Base-by-base conservation (phyloP, 2,329 filamentous ascomycete species). In the Scytalidium sp. region DNA sequence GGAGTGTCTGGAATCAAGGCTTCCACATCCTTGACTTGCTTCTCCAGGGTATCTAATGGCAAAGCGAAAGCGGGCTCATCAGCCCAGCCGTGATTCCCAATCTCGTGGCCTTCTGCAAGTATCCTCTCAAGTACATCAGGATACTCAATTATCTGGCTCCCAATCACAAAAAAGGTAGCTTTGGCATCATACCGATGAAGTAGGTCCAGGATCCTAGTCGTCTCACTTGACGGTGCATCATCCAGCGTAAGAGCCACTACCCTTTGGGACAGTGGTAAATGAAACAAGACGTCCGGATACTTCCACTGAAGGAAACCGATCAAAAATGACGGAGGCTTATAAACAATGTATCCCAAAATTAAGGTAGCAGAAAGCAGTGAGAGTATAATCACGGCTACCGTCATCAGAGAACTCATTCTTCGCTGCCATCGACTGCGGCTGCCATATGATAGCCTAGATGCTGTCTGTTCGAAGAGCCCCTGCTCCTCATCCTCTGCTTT, bases 131-230 rank as follows among this genome's bases (percentile, higher is more conserved):
- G 72, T 3, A 77, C 67, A 5, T 72, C 70, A 61, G 85, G 76
- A 3, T 72, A 67, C 2, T 78, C 80, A 0, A 73, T 58, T 9
- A 90, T 83, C 70, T 96, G 90, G 2, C 78, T 79, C 8, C 91
- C 91, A 59, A 96, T 96, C 25, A 95, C 78, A 67, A 96, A 97
- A 67, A 96, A 94, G 0, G 91, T 96, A 0, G 91, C 91, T 19
- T 76, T 81, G 13, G 86, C 89, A 50, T 79, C 75, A 62, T 90
- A 77, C 20, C 74, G 73, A 47, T 75, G 72, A n/a, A 96, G 75
- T 0, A 89, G 70, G 41, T 81, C 70, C 48, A 91, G 71, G 51
- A 96, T 91, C 49, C 84, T 80, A 41, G 69, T 63, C 2, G 91
- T 95, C 66, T 88, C 77, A 41, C 78, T 69, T 2, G 87, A 92